Conservation (phyloP, 208 protist genomes). For the Phytomonas francai region DNA sequence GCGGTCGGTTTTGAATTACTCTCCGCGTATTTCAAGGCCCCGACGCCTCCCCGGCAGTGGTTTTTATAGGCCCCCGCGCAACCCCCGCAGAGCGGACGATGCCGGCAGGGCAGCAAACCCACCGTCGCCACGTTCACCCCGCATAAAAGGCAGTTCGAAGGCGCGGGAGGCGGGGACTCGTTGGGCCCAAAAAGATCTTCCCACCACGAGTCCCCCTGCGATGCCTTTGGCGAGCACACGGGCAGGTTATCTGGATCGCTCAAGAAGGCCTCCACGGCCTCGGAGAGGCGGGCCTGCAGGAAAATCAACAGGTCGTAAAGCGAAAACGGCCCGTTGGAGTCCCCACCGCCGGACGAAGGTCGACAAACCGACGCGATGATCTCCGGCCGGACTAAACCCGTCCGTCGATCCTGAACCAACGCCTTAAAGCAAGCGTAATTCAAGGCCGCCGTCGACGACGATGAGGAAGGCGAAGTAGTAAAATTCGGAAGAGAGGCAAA, state of each 20-base stretch:
- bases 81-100: conserved; percentile 35
- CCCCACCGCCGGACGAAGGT: conserved; percentile 20
- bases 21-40: not conserved
- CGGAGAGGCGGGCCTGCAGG: conserved; percentile 17
- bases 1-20: no score
- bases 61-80: conserved; percentile 37
- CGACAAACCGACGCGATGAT: no score
- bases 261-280: conserved; percentile 17
- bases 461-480: not conserved
- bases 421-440: conserved; percentile 18
- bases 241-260: conserved; percentile 1
- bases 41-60: conserved; percentile 30
- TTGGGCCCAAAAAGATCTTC: not conserved
- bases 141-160: conserved; percentile 48
- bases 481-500: not conserved
- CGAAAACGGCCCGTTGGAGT: conserved; percentile 14
- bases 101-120: conserved; percentile 57
- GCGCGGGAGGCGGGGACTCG: not conserved
- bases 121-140: conserved; percentile 16
- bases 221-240: not conserved
- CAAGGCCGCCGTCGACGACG: not conserved
- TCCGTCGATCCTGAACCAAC: conserved; percentile 13
- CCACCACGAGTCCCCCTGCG: not conserved
- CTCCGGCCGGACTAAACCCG: conserved; percentile 17
- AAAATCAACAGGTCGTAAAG: conserved; percentile 24